Conservation (phyloP, 2,329 filamentous ascomycete species). For the Trichophyton rubrum region DNA sequence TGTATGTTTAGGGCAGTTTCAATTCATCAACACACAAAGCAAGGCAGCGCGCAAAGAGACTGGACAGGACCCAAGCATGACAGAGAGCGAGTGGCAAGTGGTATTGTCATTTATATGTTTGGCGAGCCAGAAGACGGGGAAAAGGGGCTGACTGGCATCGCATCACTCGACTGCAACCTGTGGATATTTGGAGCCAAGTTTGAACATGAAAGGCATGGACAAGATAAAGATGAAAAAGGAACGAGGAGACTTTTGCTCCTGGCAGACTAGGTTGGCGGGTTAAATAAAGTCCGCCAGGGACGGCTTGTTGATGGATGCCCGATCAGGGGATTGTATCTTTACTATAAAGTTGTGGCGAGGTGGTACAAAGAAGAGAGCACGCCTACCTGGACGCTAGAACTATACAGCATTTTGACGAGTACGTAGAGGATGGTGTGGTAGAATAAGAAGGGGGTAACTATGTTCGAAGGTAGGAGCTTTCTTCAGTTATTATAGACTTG, state of each 20-base stretch:
- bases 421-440: too few relatives aligned
- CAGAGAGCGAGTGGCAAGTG: neutral
- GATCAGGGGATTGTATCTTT: neutral
- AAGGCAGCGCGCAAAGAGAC: neutral
- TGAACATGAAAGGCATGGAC: neutral
- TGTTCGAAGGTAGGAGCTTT: too few relatives aligned
- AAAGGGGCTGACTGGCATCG: neutral
- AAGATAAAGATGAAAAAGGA: neutral
- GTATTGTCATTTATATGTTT: neutral
- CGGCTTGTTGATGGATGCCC: neutral
- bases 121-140: neutral
- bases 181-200: neutral
- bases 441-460: too few relatives aligned
- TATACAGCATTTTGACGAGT: neutral
- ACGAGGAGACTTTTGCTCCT: neutral
- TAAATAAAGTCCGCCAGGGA: neutral
- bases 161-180: neutral
- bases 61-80: neutral
- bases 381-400: neutral
- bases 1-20: neutral
- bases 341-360: neutral
- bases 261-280: neutral
- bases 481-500: too few relatives aligned
- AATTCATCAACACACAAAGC: neutral
- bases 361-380: neutral